Evolutionary conservation across 2,329 filamentous ascomycete species (phyloP).

Genomic region (Aureobasidium melanogenum): DNA sequence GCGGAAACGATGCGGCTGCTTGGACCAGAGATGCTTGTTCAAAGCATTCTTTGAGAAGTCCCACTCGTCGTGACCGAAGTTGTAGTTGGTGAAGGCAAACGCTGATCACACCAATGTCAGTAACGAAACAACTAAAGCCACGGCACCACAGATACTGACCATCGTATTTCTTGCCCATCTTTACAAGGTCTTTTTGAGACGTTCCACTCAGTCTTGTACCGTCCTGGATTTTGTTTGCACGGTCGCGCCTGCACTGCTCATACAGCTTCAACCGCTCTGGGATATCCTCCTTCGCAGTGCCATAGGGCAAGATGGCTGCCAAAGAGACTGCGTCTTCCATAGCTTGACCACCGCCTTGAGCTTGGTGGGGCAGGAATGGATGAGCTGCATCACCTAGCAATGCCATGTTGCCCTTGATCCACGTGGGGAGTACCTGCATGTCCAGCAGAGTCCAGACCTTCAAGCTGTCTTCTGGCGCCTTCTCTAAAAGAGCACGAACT

Average conservation of each 20-base stretch:
- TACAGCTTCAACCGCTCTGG: slow-evolving; percentile 49
- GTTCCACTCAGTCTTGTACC: slow-evolving; percentile 45
- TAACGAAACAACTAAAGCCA: background rate
- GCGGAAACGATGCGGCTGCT: slow-evolving; percentile 30
- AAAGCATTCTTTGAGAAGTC: slow-evolving; percentile 45
- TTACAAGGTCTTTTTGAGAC: slow-evolving; percentile 32
- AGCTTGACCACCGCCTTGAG: slow-evolving; percentile 53
- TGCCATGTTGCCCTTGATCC: slow-evolving; percentile 45
- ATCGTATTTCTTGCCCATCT: slow-evolving; percentile 13
- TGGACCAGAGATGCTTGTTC: slow-evolving; percentile 41
- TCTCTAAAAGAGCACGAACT: slow-evolving; percentile 28
- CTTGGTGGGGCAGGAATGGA: slow-evolving; percentile 57
- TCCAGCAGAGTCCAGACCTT: slow-evolving; percentile 55
- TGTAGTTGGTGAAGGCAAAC: slow-evolving; percentile 20
- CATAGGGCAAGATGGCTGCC: slow-evolving; percentile 44
- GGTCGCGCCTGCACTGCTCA: slow-evolving; percentile 47
- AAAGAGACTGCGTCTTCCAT: slow-evolving; percentile 60
- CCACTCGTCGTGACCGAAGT: slow-evolving; percentile 42
- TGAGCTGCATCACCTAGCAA: slow-evolving; percentile 61
- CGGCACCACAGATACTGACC: background rate
- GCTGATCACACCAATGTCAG: slow-evolving; percentile 12
- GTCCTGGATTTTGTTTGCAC: slow-evolving; percentile 50
- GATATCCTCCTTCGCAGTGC: slow-evolving; percentile 38
- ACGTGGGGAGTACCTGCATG: slow-evolving; percentile 50
- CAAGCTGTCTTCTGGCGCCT: slow-evolving; percentile 29